phyloP scores from a whole-genome alignment of 495 filamentous ascomycete genomes.

The Chlorociboria aeruginascens region DNA sequence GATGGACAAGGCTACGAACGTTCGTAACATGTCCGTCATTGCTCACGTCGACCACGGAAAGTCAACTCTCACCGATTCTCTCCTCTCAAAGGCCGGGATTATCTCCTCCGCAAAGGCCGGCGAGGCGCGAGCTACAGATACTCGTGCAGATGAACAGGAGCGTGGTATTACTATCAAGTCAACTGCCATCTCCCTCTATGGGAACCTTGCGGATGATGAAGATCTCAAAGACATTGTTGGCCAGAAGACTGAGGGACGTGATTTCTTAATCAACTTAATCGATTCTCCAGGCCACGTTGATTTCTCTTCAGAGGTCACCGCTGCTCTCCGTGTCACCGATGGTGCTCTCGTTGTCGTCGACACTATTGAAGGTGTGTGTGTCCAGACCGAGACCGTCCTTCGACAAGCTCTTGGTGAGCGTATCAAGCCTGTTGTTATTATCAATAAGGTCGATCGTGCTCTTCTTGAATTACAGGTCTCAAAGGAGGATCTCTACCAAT shows the following conservation, averaged over 20 bases:
- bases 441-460: slow-evolving; percentile 99
- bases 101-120: slow-evolving; percentile 97
- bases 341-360: slow-evolving; percentile 99
- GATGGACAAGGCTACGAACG: slow-evolving; percentile 97
- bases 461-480: slow-evolving; percentile 94
- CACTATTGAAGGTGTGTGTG: slow-evolving; percentile 97
- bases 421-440: slow-evolving; percentile 98
- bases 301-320: slow-evolving; percentile 99
- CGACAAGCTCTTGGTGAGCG: slow-evolving; percentile 99
- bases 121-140: slow-evolving; percentile 92
- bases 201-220: slow-evolving; percentile 65
- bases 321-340: slow-evolving; percentile 98
- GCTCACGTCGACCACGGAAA: slow-evolving; percentile 99
- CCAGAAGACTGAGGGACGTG: slow-evolving; percentile 74
- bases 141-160: slow-evolving; percentile 93
- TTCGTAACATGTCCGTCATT: slow-evolving; percentile 99
- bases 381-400: slow-evolving; percentile 99
- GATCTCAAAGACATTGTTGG: slow-evolving; percentile 88
- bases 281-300: slow-evolving; percentile 99
- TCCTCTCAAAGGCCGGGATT: slow-evolving; percentile 98
- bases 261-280: slow-evolving; percentile 99
- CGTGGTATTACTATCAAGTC: slow-evolving; percentile 99
- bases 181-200: slow-evolving; percentile 97
- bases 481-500: slow-evolving; percentile 99
- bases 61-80: slow-evolving; percentile 97